phyloP scores from a whole-genome alignment of 208 protist genomes.

The Novymonas esmeraldas region DNA sequence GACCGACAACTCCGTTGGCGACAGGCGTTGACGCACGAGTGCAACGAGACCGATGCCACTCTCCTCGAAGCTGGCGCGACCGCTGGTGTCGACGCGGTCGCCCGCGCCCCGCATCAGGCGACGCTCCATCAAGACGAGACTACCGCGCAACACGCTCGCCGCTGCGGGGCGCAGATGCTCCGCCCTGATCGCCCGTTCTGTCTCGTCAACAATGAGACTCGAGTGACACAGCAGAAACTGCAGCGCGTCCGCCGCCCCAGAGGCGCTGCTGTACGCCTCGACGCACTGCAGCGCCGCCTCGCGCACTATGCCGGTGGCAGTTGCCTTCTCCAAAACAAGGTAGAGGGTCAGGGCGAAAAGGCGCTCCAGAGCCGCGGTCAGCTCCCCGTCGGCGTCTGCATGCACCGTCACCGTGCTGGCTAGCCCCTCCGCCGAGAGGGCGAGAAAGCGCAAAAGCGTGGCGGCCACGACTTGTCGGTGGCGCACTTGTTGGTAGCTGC shows the following conservation, averaged over 20 bases:
- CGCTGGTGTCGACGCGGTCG: background rate
- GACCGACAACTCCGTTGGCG: conserved; percentile 19
- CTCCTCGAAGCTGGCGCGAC: background rate
- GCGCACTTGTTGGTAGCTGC: conserved; percentile 75
- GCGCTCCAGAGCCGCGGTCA: conserved; percentile 37
- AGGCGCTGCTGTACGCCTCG: conserved; percentile 46
- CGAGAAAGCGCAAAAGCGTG: conserved; percentile 67
- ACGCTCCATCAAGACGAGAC: conserved; percentile 37
- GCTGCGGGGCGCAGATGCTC: conserved; percentile 59
- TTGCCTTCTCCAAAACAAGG: conserved; percentile 87
- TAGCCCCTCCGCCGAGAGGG: conserved; percentile 47
- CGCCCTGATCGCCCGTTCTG: conserved; percentile 70
- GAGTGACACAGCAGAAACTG: conserved; percentile 57
- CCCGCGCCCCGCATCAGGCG: conserved; percentile 3
- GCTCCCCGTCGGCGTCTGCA: background rate
- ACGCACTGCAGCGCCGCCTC: conserved; percentile 62
- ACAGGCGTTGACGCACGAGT: conserved; percentile 54
- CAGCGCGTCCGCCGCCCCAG: conserved; percentile 35
- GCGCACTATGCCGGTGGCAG: conserved; percentile 53
- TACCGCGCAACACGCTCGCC: conserved; percentile 69
- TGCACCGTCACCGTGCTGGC: background rate
- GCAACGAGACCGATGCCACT: conserved; percentile 16
- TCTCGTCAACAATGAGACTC: conserved; percentile 74
- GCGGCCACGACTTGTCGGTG: conserved; percentile 81
- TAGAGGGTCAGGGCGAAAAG: conserved; percentile 75